Evolutionary conservation across 2,329 filamentous ascomycete species (phyloP).

Genomic region (Sporothrix curviconia): DNA sequence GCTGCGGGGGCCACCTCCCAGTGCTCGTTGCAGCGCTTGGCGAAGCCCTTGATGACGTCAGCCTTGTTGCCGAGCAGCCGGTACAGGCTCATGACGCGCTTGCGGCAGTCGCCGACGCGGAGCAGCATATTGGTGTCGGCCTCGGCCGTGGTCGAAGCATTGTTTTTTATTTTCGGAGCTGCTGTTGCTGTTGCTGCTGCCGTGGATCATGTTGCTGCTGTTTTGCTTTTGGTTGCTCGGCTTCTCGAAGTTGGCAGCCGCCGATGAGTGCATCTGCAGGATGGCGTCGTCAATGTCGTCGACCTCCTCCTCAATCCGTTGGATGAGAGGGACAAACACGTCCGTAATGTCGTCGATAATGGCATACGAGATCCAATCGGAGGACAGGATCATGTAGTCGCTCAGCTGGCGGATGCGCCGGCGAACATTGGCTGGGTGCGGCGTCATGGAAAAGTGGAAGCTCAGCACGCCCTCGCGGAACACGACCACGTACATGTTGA

Average conservation of each 20-base stretch:
- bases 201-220: conserved; percentile 15
- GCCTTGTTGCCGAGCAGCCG: conserved; percentile 92
- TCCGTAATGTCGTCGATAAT: conserved; percentile 98
- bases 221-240: too few relatives aligned
- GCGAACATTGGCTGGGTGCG: conserved; percentile 92
- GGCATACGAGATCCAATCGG: conserved; percentile 97
- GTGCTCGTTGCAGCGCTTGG: conserved; percentile 94
- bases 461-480: conserved; percentile 93
- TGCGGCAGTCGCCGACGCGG: conserved; percentile 86
- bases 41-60: conserved; percentile 98
- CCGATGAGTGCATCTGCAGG: conserved; percentile 65
- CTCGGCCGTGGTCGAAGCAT: conserved; percentile 13
- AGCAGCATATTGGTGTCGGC: conserved; percentile 63
- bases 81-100: conserved; percentile 95
- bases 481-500: conserved; percentile 96
- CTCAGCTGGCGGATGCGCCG: conserved; percentile 86
- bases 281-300: conserved; percentile 95
- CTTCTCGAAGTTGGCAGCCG: conserved; percentile 25
- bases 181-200: conserved; percentile 27
- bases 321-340: conserved; percentile 86
- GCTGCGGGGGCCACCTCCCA: conserved; percentile 89
- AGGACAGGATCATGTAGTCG: conserved; percentile 86
- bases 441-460: conserved; percentile 95
- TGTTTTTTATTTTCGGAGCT: conserved; percentile 16
- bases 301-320: conserved; percentile 89